Evolutionary conservation across 306 rosid species (phyloP).

Genomic region (Rosa lucieae): DNA sequence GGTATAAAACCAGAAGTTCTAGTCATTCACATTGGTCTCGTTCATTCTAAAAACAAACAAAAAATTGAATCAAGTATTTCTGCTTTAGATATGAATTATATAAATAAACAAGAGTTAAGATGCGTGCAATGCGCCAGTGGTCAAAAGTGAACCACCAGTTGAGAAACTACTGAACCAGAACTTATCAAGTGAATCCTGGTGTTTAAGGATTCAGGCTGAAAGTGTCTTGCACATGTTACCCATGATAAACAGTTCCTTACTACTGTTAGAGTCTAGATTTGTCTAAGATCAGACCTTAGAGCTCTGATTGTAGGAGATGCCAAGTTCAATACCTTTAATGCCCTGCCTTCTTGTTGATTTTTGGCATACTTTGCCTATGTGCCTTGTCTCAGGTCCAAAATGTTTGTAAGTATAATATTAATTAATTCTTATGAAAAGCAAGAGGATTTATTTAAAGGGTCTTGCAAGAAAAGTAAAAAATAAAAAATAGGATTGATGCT

Average conservation of each 20-base stretch:
- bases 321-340: background rate
- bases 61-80: background rate
- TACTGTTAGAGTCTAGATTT: background rate
- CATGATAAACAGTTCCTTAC: background rate
- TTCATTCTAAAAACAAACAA: background rate
- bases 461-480: background rate
- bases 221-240: background rate
- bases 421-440: background rate
- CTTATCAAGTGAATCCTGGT: background rate
- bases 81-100: background rate
- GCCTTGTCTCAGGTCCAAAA: background rate
- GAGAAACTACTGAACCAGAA: background rate
- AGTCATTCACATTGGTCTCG: background rate
- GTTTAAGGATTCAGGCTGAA: background rate
- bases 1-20: constrained; percentile 44
- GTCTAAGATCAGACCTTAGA: background rate
- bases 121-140: background rate
- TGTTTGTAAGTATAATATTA: background rate
- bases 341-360: background rate
- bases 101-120: background rate
- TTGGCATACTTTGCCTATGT: background rate
- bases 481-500: background rate
- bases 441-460: background rate
- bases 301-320: background rate
- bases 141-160: background rate